Base-by-base conservation (phyloP, 495 filamentous ascomycete species). In the Daldinia grandis region DNA sequence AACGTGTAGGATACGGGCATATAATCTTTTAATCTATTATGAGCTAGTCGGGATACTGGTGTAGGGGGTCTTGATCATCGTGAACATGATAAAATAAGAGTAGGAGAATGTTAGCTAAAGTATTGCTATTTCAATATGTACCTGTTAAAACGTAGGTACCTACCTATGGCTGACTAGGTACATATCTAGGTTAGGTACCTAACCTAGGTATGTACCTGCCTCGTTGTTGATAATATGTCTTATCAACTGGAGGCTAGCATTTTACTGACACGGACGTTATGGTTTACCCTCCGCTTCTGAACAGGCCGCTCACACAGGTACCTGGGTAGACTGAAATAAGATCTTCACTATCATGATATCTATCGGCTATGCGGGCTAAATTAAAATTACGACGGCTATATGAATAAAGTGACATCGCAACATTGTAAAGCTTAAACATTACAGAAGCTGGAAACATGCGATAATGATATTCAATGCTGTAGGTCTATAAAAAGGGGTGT, bases 351-450 rank as follows among this genome's bases (percentile, higher is more conserved):
- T 15, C 40, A 1, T n/a, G 21, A 24, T 31, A 10, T 8, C 30
- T 66, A 25, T 59, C 64, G 56, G 64, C 47, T 60, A 66, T 60
- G 56, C 35, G 56, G 47, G 64, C 56, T 66, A 60, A 66, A 66
- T 66, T 60, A 47, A 66, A 54, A 44, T 59, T 9, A 37, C 56
- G 47, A 66, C 47, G 25, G 27, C 54, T 30, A 60, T 44, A 47
- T 37, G 44, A 17, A 35, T n/a, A 10, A 30, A 42, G 64, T 66
- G 12, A 40, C 56, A 60, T 66, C 56, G 64, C 25, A 44, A 27
- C 27, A 31, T 57, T 8, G 40, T 19, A 3, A 38, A 57, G 7
- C 15, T 19, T 15, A 37, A 60, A 54, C 35, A 66, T 60, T 47
- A 35, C 27, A 15, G 40, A 38, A 24, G 28, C 56, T 58, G 19